These are phyloP conservation scores for Astrothelium macrocarpum DNA, from an alignment of 495 filamentous ascomycete genomes.

Conservation along the genomic window DNA sequence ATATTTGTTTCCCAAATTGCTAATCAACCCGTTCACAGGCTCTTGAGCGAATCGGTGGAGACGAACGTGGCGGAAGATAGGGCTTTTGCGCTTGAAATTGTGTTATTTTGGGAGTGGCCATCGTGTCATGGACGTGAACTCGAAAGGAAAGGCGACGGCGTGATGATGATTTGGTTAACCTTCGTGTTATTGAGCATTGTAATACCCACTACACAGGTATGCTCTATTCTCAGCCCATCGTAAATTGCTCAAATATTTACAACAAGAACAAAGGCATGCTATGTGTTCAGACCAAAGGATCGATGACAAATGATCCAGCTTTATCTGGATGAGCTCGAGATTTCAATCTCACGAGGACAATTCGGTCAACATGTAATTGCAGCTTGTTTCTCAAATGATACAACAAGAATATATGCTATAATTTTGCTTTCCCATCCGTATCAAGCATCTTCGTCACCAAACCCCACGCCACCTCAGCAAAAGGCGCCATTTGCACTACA, in stretches of 20 bases:
- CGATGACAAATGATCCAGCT: background rate
- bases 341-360: background rate
- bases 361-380: background rate
- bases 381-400: background rate
- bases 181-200: background rate
- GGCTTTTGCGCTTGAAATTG: background rate
- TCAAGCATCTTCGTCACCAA: constrained; percentile 38
- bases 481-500: constrained; percentile 50
- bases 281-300: background rate
- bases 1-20: background rate
- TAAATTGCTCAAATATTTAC: background rate
- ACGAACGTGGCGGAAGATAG: constrained; percentile 3
- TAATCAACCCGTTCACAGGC: background rate
- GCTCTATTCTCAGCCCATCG: background rate
- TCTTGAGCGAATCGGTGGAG: constrained; percentile 5
- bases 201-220: background rate
- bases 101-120: no score
- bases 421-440: constrained; percentile 36
- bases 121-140: no score
- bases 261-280: background rate
- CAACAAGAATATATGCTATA: constrained; percentile 34
- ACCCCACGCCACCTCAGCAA: constrained; percentile 69
- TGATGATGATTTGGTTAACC: background rate
- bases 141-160: no score
- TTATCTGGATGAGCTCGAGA: background rate